A percentile compares a stretch with the other conserved stretches of the same genome.
Conservation (phyloP, 495 filamentous ascomycete species). For the Cryomyces minteri region DNA sequence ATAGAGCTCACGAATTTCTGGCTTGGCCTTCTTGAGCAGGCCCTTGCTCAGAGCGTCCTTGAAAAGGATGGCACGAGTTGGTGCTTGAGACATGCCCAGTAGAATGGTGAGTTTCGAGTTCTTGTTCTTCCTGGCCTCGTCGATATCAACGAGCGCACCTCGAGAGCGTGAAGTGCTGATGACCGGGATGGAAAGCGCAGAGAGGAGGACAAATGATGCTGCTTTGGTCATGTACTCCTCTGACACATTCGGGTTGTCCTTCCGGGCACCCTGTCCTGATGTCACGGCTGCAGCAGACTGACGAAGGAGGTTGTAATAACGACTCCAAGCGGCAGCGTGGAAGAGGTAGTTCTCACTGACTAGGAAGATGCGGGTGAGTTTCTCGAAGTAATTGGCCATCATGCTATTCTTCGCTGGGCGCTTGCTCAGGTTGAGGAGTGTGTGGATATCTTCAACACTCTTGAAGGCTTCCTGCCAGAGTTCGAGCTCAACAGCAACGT, state of each 20-base stretch:
- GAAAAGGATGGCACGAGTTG: slow-evolving; percentile 80
- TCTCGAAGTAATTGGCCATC: slow-evolving; percentile 99
- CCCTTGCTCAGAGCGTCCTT: slow-evolving; percentile 90
- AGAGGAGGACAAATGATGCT: slow-evolving; percentile 90
- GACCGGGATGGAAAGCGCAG: slow-evolving; percentile 88
- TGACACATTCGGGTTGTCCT: slow-evolving; percentile 79
- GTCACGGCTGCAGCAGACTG: slow-evolving; percentile 75
- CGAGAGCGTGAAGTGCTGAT: slow-evolving; percentile 96
- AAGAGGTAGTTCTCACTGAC: slow-evolving; percentile 99
- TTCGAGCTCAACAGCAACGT: slow-evolving; percentile 94
- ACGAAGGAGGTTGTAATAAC: slow-evolving; percentile 91
- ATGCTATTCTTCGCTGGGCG: slow-evolving; percentile 97
- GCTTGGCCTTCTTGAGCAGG: slow-evolving; percentile 71
- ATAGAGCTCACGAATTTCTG: slow-evolving; percentile 91
- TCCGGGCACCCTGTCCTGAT: slow-evolving; percentile 66
- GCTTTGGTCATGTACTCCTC: slow-evolving; percentile 77
- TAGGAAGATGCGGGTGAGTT: slow-evolving; percentile 92
- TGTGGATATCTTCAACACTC: slow-evolving; percentile 97
- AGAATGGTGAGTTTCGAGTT: slow-evolving; percentile 92
- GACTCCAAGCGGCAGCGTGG: slow-evolving; percentile 91
- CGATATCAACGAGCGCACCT: slow-evolving; percentile 87
- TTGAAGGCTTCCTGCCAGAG: slow-evolving; percentile 99
- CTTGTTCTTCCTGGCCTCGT: slow-evolving; percentile 96
- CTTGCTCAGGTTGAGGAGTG: slow-evolving; percentile 96
- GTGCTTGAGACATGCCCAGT: slow-evolving; percentile 75